Evolutionary conservation across 208 protist genomes (phyloP), one percentile per base, ranked within the genome.

Genomic region (Porcisia deanei): DNA sequence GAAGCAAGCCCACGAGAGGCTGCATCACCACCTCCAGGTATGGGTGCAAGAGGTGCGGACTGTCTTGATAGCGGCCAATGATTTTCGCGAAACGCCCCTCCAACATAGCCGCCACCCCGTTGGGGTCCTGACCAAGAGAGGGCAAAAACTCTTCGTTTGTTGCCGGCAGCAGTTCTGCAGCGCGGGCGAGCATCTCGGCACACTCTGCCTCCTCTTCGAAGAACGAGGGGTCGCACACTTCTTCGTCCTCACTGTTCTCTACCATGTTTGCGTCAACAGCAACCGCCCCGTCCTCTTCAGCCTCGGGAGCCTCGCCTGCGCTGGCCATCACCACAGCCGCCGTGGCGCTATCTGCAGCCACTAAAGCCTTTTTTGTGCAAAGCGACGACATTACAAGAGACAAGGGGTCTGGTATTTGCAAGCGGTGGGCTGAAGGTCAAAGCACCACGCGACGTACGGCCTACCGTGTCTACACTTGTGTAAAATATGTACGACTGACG

Each of bases 11-110:
- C n/a, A 98, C 85, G 16, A 98, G 82, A 10, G 91, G 95, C 43
- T 73, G 43, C 68, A 98, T 88, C 12, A 99, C 75, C 43, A 39
- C 55, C 79, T 98, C 93, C n/a, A 99, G 80, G 79, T 98, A 83
- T 1, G 90, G 83, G 72, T 98, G 92, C 10, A 99, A 88, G 20
- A 99, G 82, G 68, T 96, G 88, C 22, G 97, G 91, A 79, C 90
- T 91, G 86, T 99, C 97, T 73, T 98, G 98, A 80, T 99, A 99
- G 52, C 92, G 89, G 34, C 96, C 91, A 2, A 99, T 59, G 7
- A 94, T 90, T 49, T 83, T 80, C 16, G 84, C 75, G n/a, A 97
- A 77, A 43, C 85, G 81, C 41, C 74, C 73, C 64, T 94, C 85
- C 53, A 97, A 37, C 60, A 89, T 71, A 1, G 85, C 85, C 47